Conservation (phyloP, 306 rosid genomes). For the Myrica gale region DNA sequence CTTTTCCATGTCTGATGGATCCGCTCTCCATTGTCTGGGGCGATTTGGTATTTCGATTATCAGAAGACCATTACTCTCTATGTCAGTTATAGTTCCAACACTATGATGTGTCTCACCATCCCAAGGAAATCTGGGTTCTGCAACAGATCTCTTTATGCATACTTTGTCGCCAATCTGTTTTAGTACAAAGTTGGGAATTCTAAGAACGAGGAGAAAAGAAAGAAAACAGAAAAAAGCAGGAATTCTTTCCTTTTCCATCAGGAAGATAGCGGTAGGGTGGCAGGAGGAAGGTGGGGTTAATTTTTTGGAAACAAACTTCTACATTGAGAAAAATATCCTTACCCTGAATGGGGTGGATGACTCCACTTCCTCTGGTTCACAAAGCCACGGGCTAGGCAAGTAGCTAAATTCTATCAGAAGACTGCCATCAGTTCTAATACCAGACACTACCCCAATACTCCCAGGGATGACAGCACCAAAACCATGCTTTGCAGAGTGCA, state of each 20-base stretch:
- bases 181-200: slow-evolving; percentile 22
- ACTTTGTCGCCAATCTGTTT: slow-evolving; percentile 84
- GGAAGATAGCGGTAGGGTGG: not conserved
- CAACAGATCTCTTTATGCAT: slow-evolving; percentile 94
- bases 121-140: slow-evolving; percentile 99
- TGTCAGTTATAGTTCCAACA: slow-evolving; percentile 91
- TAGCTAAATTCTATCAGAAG: slow-evolving; percentile 83
- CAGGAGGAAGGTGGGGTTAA: too few species aligned
- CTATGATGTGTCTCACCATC: slow-evolving; percentile 99
- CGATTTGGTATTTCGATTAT: slow-evolving; percentile 84
- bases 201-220: slow-evolving; percentile 7
- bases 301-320: not conserved
- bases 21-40: slow-evolving; percentile 96
- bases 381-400: slow-evolving; percentile 97
- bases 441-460: slow-evolving; percentile 92
- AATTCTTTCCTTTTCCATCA: not conserved
- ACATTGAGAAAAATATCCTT: slow-evolving; percentile 25
- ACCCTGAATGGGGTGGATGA: slow-evolving; percentile 85
- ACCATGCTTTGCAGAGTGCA: slow-evolving; percentile 89
- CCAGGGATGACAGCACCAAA: slow-evolving; percentile 97
- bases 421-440: slow-evolving; percentile 94
- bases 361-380: slow-evolving; percentile 99
- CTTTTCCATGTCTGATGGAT: slow-evolving; percentile 98
- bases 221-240: slow-evolving; percentile 7
- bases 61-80: slow-evolving; percentile 94